Conservation (phyloP, 208 protist genomes). For the Entamoeba histolytica region DNA sequence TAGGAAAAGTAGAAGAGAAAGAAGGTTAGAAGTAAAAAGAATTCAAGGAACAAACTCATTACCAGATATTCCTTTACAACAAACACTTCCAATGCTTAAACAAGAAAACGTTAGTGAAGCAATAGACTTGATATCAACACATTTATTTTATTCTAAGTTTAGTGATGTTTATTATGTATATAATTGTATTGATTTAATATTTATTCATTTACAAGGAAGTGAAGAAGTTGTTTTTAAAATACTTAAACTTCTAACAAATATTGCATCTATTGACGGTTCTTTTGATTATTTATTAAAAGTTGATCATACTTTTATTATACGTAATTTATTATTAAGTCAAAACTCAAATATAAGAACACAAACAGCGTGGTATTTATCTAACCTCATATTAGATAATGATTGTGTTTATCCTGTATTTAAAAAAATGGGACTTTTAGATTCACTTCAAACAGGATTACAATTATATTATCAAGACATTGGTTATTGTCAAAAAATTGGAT, state of each 20-base stretch:
- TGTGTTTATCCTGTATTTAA: neutral
- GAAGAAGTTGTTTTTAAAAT: neutral
- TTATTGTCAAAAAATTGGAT: neutral
- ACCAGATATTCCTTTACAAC: neutral
- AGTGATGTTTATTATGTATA: neutral
- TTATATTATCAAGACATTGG: neutral
- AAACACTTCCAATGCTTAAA: neutral
- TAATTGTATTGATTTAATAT: neutral
- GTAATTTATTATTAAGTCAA: neutral
- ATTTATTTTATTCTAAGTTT: neutral
- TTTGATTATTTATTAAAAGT: neutral
- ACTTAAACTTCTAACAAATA: neutral
- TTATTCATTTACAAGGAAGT: neutral
- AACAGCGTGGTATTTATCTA: neutral
- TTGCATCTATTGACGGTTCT: neutral
- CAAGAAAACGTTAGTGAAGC: neutral
- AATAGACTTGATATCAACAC: neutral
- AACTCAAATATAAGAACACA: neutral
- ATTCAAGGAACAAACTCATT: too few species aligned
- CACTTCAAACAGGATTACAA: neutral
- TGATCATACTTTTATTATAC: neutral
- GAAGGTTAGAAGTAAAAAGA: too few species aligned
- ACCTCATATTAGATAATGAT: neutral
- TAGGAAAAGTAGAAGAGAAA: too few species aligned
- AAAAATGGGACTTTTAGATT: neutral